Percentiles rank a stretch among this genome's conserved stretches.
phyloP scores from a whole-genome alignment of 2,329 filamentous ascomycete species.

The Pseudogymnoascus sp. region DNA sequence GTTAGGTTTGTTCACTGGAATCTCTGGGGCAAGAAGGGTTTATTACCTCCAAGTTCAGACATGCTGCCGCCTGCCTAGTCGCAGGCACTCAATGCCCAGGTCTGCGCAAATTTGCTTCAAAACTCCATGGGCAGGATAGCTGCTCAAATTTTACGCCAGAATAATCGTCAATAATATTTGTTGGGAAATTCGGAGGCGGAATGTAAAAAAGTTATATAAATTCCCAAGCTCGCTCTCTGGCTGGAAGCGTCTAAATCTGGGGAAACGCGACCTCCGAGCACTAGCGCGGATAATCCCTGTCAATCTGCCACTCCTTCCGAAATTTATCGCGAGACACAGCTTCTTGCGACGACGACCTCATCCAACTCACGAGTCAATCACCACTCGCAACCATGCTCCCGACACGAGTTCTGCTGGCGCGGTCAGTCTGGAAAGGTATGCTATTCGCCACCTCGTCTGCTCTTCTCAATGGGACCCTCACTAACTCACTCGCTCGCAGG shows the following conservation, averaged over 20 bases:
- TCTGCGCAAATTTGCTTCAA: constrained; percentile 7
- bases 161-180: neutral
- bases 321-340: neutral
- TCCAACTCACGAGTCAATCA: constrained; percentile 17
- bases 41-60: constrained; percentile 9
- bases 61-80: constrained; percentile 1
- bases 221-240: neutral
- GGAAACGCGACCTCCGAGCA: constrained; percentile 13
- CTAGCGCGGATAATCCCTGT: constrained; percentile 10
- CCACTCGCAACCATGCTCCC: constrained; percentile 41
- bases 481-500: constrained; percentile 37
- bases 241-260: constrained; percentile 9
- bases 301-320: neutral
- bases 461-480: constrained; percentile 5
- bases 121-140: neutral
- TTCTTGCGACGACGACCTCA: constrained; percentile 3
- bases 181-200: neutral
- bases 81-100: neutral
- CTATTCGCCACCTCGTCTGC: neutral
- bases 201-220: constrained; percentile 1
- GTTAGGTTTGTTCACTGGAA: constrained; percentile 11
- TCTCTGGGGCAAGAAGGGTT: neutral
- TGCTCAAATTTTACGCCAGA: neutral
- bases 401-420: constrained; percentile 48
- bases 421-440: constrained; percentile 69